Evolutionary conservation across 1,139 yeast species (phyloP).

Genomic region (Debaryomyces robertsiae): DNA sequence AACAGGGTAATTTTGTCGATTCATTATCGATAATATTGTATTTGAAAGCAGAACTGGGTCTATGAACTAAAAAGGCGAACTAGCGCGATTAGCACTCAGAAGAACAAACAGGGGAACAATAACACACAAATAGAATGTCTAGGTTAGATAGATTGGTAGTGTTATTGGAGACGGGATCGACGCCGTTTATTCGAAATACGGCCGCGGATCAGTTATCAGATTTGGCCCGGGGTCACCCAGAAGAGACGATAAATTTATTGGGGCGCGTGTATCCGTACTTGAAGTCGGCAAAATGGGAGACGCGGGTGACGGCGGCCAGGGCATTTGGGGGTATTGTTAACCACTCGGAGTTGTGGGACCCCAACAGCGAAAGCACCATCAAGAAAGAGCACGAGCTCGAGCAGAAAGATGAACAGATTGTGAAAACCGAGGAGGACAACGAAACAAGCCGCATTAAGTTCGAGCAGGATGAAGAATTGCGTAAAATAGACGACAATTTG

Average conservation of each 20-base stretch:
- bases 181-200: conserved; percentile 88
- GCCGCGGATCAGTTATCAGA: conserved; percentile 98
- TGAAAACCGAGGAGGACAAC: conserved; percentile 22
- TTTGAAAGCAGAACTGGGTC: conserved; percentile 3
- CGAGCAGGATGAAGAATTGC: conserved; percentile 49
- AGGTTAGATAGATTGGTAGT: conserved; percentile 73
- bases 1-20: conserved; percentile 2
- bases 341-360: conserved; percentile 83
- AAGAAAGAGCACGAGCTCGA: conserved; percentile 28
- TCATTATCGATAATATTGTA: conserved; percentile 7
- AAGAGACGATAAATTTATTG: conserved; percentile 78
- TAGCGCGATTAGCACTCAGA: neutral
- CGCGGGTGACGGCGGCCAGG: conserved; percentile 90
- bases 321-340: conserved; percentile 93
- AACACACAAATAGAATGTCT: conserved; percentile 32
- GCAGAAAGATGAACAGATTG: conserved; percentile 20
- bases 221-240: conserved; percentile 92
- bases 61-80: conserved; percentile 5
- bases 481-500: conserved; percentile 49
- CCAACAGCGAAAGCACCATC: conserved; percentile 50
- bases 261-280: conserved; percentile 92
- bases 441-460: conserved; percentile 37
- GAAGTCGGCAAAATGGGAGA: conserved; percentile 88
- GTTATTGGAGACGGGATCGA: conserved; percentile 90
- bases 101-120: conserved; percentile 3